These are phyloP conservation scores for Eucalyptus sideroxylon DNA, from an alignment of 345 rosid species.

Conservation along the genomic window DNA sequence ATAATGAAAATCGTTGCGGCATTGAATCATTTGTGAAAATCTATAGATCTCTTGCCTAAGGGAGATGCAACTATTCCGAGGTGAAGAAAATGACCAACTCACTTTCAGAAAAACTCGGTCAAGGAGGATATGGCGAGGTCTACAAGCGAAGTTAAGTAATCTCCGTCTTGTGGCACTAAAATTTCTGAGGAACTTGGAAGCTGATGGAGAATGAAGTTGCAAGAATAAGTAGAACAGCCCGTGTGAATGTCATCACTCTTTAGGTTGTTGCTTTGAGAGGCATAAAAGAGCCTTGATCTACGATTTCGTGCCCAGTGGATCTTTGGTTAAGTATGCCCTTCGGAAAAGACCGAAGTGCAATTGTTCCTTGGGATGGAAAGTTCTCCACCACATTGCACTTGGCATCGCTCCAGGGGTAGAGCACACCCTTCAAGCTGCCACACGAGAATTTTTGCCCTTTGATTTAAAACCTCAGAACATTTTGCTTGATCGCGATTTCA, in stretches of 20 bases:
- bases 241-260: neutral
- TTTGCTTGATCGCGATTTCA: conserved; percentile 12
- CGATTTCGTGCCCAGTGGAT: neutral
- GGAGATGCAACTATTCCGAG: neutral
- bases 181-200: neutral
- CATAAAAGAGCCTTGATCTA: neutral
- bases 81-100: neutral
- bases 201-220: neutral
- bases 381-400: neutral
- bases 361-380: neutral
- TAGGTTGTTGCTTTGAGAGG: neutral
- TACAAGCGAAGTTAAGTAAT: neutral
- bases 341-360: neutral
- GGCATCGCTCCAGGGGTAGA: conserved; percentile 37
- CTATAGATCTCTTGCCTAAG: neutral
- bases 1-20: neutral
- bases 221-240: neutral
- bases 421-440: conserved; percentile 34
- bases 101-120: neutral
- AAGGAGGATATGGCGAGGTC: neutral
- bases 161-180: neutral
- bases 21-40: neutral
- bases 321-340: conserved; percentile 1
- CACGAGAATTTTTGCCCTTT: conserved; percentile 24
- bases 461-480: conserved; percentile 35